Percentiles rank a stretch among this genome's conserved stretches.
Evolutionary conservation across 129 eudicot species (phyloP).

Genomic region (Lactuca sativa): DNA sequence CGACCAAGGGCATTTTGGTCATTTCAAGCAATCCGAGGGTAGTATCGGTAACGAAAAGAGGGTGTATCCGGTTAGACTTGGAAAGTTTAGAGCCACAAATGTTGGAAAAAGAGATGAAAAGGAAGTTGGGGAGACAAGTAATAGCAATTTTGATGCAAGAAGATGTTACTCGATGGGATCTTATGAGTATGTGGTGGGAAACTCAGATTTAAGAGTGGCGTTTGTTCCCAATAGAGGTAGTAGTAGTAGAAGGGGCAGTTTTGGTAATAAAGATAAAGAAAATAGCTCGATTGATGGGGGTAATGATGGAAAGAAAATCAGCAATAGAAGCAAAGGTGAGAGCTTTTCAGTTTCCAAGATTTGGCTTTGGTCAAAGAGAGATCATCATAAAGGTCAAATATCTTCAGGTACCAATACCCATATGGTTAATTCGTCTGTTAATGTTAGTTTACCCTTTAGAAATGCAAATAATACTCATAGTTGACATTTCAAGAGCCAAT

Average conservation of each 20-base stretch:
- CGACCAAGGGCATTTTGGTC: constrained; percentile 39
- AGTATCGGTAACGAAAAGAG: constrained; percentile 50
- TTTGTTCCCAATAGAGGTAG: constrained; percentile 45
- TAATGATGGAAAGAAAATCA: constrained; percentile 69
- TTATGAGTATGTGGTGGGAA: constrained; percentile 84
- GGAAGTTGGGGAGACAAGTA: constrained; percentile 82
- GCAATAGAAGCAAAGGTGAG: constrained; percentile 76
- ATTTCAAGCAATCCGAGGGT: constrained; percentile 43
- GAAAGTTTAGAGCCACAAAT: constrained; percentile 70
- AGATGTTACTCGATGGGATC: constrained; percentile 98
- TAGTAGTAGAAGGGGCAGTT: constrained; percentile 37
- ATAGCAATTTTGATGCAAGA: constrained; percentile 73
- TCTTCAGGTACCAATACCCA: constrained; percentile 43
- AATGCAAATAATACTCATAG: constrained; percentile 34
- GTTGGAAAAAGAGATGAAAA: constrained; percentile 32
- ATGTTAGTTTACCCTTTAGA: constrained; percentile 63
- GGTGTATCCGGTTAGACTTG: constrained; percentile 88
- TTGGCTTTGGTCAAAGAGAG: constrained; percentile 96
- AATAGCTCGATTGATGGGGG: constrained; percentile 47
- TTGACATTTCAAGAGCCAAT: constrained; percentile 28
- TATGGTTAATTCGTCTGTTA: constrained; percentile 44
- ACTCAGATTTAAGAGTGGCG: constrained; percentile 71
- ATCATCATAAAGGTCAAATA: constrained; percentile 43
- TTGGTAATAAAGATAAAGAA: constrained; percentile 49
- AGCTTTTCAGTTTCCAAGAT: constrained; percentile 97